Conservation (phyloP, 2,329 filamentous ascomycete genomes). For the Aspergillus sojae region DNA sequence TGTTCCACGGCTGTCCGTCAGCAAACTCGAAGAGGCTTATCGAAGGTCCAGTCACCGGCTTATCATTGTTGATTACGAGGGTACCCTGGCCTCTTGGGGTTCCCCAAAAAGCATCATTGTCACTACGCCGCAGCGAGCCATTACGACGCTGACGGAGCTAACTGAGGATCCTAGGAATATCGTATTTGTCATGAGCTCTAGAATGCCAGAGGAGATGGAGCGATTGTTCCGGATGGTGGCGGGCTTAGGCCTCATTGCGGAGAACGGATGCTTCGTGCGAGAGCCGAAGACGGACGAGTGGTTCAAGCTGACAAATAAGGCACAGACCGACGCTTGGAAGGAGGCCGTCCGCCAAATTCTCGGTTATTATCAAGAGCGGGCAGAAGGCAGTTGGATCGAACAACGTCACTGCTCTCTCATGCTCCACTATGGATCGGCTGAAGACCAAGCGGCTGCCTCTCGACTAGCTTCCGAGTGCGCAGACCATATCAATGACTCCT, state of each 20-base stretch:
- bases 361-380: constrained; percentile 85
- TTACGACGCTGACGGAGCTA: constrained; percentile 80
- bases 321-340: constrained; percentile 77
- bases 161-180: constrained; percentile 78
- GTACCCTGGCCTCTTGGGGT: constrained; percentile 85
- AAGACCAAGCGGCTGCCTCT: constrained; percentile 73
- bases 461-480: constrained; percentile 87
- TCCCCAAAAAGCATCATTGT: constrained; percentile 82
- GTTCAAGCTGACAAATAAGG: constrained; percentile 74
- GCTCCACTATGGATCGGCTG: constrained; percentile 84
- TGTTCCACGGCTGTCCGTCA: constrained; percentile 79
- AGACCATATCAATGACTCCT: constrained; percentile 93
- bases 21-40: constrained; percentile 67
- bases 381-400: constrained; percentile 84
- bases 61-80: constrained; percentile 92
- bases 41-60: constrained; percentile 67
- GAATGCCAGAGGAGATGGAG: constrained; percentile 84
- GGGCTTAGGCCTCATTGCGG: constrained; percentile 84
- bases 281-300: constrained; percentile 69
- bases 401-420: constrained; percentile 89
- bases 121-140: constrained; percentile 80
- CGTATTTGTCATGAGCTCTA: constrained; percentile 92
- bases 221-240: constrained; percentile 81
- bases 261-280: constrained; percentile 90
- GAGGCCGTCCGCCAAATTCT: constrained; percentile 79